A percentile compares a stretch with the other conserved stretches of the same genome.
phyloP scores from a whole-genome alignment of 225 moss, liverwort and hornwort species.

The Asterella californica region DNA sequence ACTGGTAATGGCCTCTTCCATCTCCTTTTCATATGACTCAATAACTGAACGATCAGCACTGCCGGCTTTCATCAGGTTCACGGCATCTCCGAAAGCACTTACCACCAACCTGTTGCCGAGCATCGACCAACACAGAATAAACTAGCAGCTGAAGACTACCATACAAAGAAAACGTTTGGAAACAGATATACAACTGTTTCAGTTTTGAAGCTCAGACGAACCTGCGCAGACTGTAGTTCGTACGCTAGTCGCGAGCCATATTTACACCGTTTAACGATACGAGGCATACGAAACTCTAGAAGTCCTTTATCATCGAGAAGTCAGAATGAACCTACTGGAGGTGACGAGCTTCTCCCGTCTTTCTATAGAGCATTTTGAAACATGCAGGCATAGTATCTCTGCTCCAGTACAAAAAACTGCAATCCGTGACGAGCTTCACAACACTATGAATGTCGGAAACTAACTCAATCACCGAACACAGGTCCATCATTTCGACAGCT shows the following conservation, averaged over 20 bases:
- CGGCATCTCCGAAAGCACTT: conserved; percentile 78
- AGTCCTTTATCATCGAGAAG: background rate
- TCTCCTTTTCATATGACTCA: conserved; percentile 71
- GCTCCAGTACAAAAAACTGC: conserved; percentile 94
- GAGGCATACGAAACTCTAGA: background rate
- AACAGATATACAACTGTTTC: background rate
- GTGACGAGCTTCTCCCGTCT: conserved; percentile 75
- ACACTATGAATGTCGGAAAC: conserved; percentile 65
- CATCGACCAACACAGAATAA: background rate
- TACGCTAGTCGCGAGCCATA: background rate
- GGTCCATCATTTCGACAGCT: conserved; percentile 65
- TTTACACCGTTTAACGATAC: background rate
- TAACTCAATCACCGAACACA: conserved; percentile 65
- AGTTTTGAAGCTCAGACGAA: background rate
- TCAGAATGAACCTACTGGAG: conserved; percentile 53
- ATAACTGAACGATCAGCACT: conserved; percentile 59
- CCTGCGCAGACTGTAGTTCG: background rate
- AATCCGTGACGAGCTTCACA: conserved; percentile 71
- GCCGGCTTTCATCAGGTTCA: conserved; percentile 68
- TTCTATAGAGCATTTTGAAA: conserved; percentile 68
- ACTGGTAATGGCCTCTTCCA: conserved; percentile 69
- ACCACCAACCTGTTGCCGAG: conserved; percentile 40
- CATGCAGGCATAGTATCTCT: conserved; percentile 91
- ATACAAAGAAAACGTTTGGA: background rate
- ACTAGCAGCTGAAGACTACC: background rate